A percentile compares a stretch with the other conserved stretches of the same genome.
Evolutionary conservation across 306 rosid genomes (phyloP).

Genomic region (Hippophae rhamnoides): DNA sequence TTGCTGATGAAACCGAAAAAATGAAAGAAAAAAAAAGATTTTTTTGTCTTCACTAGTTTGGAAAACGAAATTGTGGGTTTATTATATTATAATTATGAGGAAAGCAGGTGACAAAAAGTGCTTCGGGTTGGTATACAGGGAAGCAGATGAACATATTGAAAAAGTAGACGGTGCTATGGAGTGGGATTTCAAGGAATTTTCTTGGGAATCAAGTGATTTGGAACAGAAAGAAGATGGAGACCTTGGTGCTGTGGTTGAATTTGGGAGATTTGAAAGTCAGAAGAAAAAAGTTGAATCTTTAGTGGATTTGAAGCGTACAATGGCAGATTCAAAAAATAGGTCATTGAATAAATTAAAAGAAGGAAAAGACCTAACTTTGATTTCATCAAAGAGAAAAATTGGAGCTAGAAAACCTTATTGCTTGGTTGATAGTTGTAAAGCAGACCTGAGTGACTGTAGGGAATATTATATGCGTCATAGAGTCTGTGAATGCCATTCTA

Average conservation of each 20-base stretch:
- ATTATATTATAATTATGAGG: not conserved
- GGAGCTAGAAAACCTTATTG: conserved; percentile 1
- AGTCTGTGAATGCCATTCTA: conserved; percentile 42
- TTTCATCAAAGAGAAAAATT: too few relatives aligned
- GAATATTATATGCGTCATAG: conserved; percentile 44
- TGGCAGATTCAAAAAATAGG: too few relatives aligned
- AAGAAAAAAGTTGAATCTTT: conserved; percentile 10
- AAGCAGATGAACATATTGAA: conserved; percentile 10
- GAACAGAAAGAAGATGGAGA: conserved; percentile 21
- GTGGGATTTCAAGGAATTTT: conserved; percentile 66
- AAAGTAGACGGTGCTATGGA: conserved; percentile 45
- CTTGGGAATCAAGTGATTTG: conserved; percentile 54
- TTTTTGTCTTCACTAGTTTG: not conserved
- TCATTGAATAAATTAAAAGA: too few relatives aligned
- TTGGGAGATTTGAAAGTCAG: conserved; percentile 11
- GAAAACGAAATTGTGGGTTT: not conserved
- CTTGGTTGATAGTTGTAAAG: conserved; percentile 32
- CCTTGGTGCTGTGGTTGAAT: conserved; percentile 18
- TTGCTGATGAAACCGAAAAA: too few relatives aligned
- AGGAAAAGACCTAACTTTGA: too few relatives aligned
- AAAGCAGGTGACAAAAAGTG: not conserved
- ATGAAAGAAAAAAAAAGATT: too few relatives aligned
- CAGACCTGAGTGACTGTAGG: conserved; percentile 32
- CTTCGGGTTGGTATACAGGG: conserved; percentile 13
- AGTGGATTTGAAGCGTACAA: too few relatives aligned